Percentiles rank a stretch among this genome's conserved stretches.
Evolutionary conservation across 352 stramenopile species (phyloP).

Genomic region (Phytophthora nicotianae): DNA sequence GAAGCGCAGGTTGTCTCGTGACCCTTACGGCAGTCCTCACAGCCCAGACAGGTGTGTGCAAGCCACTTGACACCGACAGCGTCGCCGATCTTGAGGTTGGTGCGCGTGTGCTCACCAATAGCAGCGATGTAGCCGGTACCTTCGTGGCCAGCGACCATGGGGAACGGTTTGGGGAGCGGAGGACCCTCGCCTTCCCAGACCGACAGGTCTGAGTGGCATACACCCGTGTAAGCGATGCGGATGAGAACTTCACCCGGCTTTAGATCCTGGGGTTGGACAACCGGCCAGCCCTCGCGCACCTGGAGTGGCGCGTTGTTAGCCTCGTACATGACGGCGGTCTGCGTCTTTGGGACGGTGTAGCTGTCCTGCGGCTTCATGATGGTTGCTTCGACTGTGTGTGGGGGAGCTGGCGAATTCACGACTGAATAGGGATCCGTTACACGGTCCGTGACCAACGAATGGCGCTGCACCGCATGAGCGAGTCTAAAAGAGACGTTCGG

Average conservation of each 20-base stretch:
- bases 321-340: conserved; percentile 57
- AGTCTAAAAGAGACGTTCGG: conserved; percentile 27
- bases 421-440: conserved; percentile 19
- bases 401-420: conserved; percentile 18
- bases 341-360: conserved; percentile 58
- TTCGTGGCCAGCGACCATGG: conserved; percentile 66
- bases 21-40: conserved; percentile 60
- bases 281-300: conserved; percentile 52
- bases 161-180: conserved; percentile 39
- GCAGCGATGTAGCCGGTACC: conserved; percentile 56
- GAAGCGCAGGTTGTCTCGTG: conserved; percentile 47
- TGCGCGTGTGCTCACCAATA: conserved; percentile 49
- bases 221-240: conserved; percentile 52
- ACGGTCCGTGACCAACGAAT: conserved; percentile 17
- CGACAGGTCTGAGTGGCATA: conserved; percentile 58
- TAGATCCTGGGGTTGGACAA: conserved; percentile 50
- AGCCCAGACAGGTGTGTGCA: conserved; percentile 53
- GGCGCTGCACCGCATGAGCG: conserved; percentile 1
- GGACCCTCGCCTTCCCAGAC: conserved; percentile 49
- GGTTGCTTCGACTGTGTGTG: background rate
- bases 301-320: conserved; percentile 49
- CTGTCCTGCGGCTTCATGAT: conserved; percentile 40
- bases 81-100: conserved; percentile 53
- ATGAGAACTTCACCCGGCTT: conserved; percentile 54
- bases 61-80: conserved; percentile 60